Percentiles rank a stretch among this genome's conserved stretches.
These are phyloP conservation scores for Logfia minima DNA, from an alignment of 129 eudicot species.

Conservation along the genomic window DNA sequence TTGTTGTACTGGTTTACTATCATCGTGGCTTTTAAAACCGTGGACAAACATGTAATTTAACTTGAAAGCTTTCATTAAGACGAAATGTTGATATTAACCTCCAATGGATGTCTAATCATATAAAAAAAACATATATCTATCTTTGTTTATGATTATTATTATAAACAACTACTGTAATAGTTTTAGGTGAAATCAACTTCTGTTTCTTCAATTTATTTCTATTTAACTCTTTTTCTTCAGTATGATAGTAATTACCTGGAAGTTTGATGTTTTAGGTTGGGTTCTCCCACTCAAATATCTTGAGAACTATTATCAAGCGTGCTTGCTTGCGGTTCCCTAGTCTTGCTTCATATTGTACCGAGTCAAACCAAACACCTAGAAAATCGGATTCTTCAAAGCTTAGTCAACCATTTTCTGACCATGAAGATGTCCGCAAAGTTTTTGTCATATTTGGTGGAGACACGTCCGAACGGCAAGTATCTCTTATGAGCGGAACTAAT, in stretches of 20 bases:
- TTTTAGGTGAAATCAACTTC: not conserved
- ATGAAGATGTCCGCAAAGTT: conserved; percentile 46
- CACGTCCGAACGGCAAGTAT: conserved; percentile 93
- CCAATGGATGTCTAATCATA: not conserved
- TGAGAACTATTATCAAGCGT: conserved; percentile 70
- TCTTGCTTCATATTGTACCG: conserved; percentile 42
- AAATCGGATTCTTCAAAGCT: conserved; percentile 39
- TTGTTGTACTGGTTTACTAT: conserved; percentile 4
- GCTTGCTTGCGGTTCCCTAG: conserved; percentile 78
- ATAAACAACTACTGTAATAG: not conserved
- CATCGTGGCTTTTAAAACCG: not conserved
- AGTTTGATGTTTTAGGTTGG: conserved; percentile 61
- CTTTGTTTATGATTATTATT: not conserved
- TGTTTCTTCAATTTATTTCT: not conserved
- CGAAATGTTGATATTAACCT: not conserved
- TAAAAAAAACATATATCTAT: too few species aligned
- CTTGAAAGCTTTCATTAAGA: not conserved
- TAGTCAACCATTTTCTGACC: conserved; percentile 29
- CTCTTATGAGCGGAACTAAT: conserved; percentile 97
- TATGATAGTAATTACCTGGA: conserved; percentile 18
- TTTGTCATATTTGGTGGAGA: conserved; percentile 90
- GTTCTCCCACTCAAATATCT: conserved; percentile 84
- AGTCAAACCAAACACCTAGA: conserved; percentile 39
- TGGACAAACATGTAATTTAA: not conserved
- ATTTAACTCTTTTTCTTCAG: not conserved